phyloP scores from a whole-genome alignment of 1,139 yeast genomes.

The Geotrichum fermentans region DNA sequence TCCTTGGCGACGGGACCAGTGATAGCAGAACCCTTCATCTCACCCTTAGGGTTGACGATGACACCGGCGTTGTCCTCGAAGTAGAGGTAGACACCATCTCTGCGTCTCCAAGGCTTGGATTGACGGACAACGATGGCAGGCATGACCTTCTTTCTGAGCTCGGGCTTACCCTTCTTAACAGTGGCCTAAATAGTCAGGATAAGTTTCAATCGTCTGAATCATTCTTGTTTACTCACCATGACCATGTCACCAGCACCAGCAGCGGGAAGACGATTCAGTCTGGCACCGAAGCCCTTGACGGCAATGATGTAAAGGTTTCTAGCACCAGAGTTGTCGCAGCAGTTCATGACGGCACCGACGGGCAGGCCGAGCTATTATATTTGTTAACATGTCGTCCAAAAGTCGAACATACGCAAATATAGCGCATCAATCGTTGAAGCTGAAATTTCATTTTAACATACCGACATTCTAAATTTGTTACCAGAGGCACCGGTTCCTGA shows the following conservation, averaged over 20 bases:
- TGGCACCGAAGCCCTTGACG: slow-evolving; percentile 99
- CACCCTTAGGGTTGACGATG: slow-evolving; percentile 99
- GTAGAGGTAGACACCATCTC: slow-evolving; percentile 99
- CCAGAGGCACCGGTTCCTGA: slow-evolving; percentile 79
- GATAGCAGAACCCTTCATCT: slow-evolving; percentile 99
- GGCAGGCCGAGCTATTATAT: slow-evolving; percentile 91
- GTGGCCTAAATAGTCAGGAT: too few relatives aligned
- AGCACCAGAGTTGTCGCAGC: slow-evolving; percentile 99
- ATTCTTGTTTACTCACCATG: slow-evolving; percentile 57
- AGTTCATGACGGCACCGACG: slow-evolving; percentile 99
- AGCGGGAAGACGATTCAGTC: slow-evolving; percentile 99
- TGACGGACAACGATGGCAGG: slow-evolving; percentile 99
- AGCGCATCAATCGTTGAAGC: not conserved
- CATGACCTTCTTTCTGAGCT: slow-evolving; percentile 99
- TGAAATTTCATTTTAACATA: slow-evolving; percentile 47
- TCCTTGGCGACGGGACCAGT: slow-evolving; percentile 99
- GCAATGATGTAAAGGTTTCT: slow-evolving; percentile 98
- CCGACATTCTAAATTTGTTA: slow-evolving; percentile 99
- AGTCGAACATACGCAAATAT: not conserved
- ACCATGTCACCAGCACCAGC: slow-evolving; percentile 99
- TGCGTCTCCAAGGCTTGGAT: slow-evolving; percentile 99
- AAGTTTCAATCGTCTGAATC: too few relatives aligned
- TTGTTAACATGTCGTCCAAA: not conserved
- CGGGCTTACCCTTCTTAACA: slow-evolving; percentile 99
- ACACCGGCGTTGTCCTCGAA: slow-evolving; percentile 99